Percentiles rank a stretch among this genome's conserved stretches.
These are phyloP conservation scores for Ciborinia camelliae DNA, from an alignment of 2,329 filamentous ascomycete species.

Conservation along the genomic window DNA sequence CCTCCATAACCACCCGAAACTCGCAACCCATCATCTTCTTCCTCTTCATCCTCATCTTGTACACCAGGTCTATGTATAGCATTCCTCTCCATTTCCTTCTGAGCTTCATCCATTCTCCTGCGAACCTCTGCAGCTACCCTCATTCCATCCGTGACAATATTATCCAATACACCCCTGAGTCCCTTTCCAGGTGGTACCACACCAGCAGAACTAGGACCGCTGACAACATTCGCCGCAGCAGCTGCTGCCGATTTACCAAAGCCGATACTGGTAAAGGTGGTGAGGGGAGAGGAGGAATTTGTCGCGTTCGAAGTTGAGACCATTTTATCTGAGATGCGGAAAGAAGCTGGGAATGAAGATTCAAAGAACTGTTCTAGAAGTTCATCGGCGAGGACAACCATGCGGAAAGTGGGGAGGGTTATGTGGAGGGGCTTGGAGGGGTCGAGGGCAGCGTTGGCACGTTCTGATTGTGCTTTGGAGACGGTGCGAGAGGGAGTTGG, in stretches of 20 bases:
- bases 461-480: slow-evolving; percentile 66
- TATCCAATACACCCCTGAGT: slow-evolving; percentile 88
- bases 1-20: slow-evolving; percentile 49
- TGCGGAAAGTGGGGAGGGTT: slow-evolving; percentile 94
- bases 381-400: slow-evolving; percentile 96
- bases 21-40: slow-evolving; percentile 51
- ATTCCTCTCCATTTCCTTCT: slow-evolving; percentile 84
- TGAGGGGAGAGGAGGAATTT: slow-evolving; percentile 65
- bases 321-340: slow-evolving; percentile 73
- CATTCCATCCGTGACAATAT: slow-evolving; percentile 97
- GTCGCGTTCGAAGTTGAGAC: slow-evolving; percentile 39
- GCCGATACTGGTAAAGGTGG: slow-evolving; percentile 76
- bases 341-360: slow-evolving; percentile 87
- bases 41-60: slow-evolving; percentile 67
- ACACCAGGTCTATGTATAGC: slow-evolving; percentile 65
- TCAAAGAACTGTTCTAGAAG: slow-evolving; percentile 97
- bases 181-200: slow-evolving; percentile 57
- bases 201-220: slow-evolving; percentile 33
- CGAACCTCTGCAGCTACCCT: slow-evolving; percentile 89
- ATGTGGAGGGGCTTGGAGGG: slow-evolving; percentile 92
- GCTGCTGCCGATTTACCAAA: slow-evolving; percentile 47
- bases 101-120: slow-evolving; percentile 91
- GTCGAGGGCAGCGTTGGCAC: slow-evolving; percentile 86
- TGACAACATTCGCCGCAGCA: slow-evolving; percentile 40
- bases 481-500: slow-evolving; percentile 38